Base-by-base conservation (phyloP, 192 early-diverging fungal species). In the Allomyces macrogynus region DNA sequence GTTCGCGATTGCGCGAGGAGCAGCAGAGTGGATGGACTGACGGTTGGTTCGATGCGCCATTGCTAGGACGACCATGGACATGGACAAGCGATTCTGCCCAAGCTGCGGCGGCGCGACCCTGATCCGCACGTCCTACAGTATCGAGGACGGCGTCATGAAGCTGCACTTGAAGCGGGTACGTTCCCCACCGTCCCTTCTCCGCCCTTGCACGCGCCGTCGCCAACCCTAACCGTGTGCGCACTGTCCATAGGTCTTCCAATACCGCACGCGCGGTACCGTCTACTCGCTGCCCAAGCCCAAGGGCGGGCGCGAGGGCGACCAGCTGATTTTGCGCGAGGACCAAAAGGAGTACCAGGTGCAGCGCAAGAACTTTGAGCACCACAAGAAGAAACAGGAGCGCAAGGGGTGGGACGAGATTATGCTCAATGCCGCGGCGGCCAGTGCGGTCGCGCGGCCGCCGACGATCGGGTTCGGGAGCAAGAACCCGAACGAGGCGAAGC, bases 71-170 rank as follows among this genome's bases (percentile, higher is more conserved):
- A 95, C 90, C 0, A 78, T 75, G 12, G 81, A 92, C 61, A 92
- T 94, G 90, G 79, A 81, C 42, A 87, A 84, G 73, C 81, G 90
- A 73, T 98, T 98, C 72, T 98, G 95, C 74, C 86, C 92, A 5
- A 76, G 79, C 32, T 98, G 95, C 74, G 95, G 95, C 67, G 84
- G 87, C 70, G 71, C 88, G 44, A 88, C 93, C 0, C 77, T 98
- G 43, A 89, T 86, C 69, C 79, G 92, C 60, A 88, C 88, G 22
- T 82, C 92, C 10, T 84, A 85, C 22, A 84, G 78, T 26, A 87
- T 93, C 1, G 89, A 80, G 25, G 77, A 88, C 64, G 95, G 95
- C 40, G 79, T 84, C 14, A 77, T 91, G 23, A 81, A 78, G 23
- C 86, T 88, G 60, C 88, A 92, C 66, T 73, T 98, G 12, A 94